These are phyloP conservation scores for Nicotiana tabacum DNA, from an alignment of 257 asterid species.

Conservation along the genomic window DNA sequence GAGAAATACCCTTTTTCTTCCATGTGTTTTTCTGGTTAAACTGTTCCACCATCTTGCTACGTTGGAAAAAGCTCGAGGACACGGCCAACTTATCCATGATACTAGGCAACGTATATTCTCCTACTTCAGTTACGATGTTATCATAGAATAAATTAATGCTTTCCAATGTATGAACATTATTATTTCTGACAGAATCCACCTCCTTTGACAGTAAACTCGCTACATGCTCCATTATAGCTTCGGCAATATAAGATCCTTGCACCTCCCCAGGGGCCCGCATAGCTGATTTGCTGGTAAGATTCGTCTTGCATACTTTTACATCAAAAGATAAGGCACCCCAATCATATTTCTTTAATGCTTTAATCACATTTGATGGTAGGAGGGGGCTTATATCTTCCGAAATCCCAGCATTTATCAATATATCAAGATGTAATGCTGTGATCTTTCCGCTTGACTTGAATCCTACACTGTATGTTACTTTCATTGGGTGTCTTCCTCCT, in stretches of 20 bases:
- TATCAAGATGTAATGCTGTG: constrained; percentile 62
- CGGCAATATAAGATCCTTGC: constrained; percentile 69
- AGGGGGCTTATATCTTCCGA: constrained; percentile 46
- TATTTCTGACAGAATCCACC: constrained; percentile 42
- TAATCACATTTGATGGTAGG: constrained; percentile 34
- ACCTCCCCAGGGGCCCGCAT: constrained; percentile 84
- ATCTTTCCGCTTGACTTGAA: constrained; percentile 62
- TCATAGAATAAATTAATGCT: constrained; percentile 45
- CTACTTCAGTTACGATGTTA: constrained; percentile 24
- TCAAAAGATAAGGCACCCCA: constrained; percentile 71
- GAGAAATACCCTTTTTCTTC: constrained; percentile 66
- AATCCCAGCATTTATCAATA: constrained; percentile 60
- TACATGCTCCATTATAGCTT: constrained; percentile 58
- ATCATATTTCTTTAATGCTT: constrained; percentile 51
- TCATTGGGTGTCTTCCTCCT: constrained; percentile 82
- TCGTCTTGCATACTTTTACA: constrained; percentile 66
- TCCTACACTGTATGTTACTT: constrained; percentile 62
- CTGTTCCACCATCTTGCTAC: constrained; percentile 27
- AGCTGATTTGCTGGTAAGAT: constrained; percentile 53
- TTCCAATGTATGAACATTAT: constrained; percentile 55
- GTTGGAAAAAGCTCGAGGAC: constrained; percentile 33
- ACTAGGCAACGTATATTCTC: constrained; percentile 47
- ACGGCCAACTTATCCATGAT: constrained; percentile 56
- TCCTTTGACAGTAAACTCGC: constrained; percentile 45
- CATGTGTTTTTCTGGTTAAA: constrained; percentile 42